Conservation (phyloP, 495 filamentous ascomycete genomes). For the Terfezia claveryi region DNA sequence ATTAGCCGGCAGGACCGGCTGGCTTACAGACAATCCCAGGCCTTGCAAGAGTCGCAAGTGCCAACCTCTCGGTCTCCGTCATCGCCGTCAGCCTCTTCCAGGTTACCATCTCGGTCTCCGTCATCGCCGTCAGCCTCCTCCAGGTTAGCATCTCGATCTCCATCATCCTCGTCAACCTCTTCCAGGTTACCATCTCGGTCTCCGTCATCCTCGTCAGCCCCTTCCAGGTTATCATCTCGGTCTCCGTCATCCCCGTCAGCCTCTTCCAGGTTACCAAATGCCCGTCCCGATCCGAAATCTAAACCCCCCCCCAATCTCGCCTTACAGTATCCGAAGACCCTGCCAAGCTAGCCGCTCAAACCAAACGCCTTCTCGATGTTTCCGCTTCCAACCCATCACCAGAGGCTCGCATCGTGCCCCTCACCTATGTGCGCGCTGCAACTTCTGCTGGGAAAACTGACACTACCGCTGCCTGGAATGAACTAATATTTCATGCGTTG, state of each 20-base stretch:
- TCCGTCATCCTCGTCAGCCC: neutral
- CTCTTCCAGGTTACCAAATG: neutral
- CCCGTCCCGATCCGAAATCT: neutral
- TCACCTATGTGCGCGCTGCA: neutral
- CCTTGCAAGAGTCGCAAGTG: neutral
- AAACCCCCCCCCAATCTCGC: neutral
- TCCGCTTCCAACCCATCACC: neutral
- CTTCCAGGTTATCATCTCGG: neutral
- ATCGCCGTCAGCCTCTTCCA: constrained; percentile 1
- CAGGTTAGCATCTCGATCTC: neutral
- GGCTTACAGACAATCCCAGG: too few relatives aligned
- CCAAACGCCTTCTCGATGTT: constrained; percentile 37
- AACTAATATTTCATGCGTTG: constrained; percentile 42
- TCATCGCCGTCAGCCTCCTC: neutral
- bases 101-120: neutral
- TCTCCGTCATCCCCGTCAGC: neutral
- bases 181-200: neutral
- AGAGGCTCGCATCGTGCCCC: neutral
- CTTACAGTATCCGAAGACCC: constrained; percentile 34
- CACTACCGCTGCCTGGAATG: neutral
- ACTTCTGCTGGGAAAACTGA: neutral
- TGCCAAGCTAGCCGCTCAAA: constrained; percentile 39
- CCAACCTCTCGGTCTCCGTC: neutral
- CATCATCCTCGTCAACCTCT: neutral
- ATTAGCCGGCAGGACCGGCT: too few relatives aligned